A percentile compares a stretch with the other conserved stretches of the same genome.
Evolutionary conservation across 2,329 filamentous ascomycete genomes (phyloP).

Genomic region (Talaromyces piceae): DNA sequence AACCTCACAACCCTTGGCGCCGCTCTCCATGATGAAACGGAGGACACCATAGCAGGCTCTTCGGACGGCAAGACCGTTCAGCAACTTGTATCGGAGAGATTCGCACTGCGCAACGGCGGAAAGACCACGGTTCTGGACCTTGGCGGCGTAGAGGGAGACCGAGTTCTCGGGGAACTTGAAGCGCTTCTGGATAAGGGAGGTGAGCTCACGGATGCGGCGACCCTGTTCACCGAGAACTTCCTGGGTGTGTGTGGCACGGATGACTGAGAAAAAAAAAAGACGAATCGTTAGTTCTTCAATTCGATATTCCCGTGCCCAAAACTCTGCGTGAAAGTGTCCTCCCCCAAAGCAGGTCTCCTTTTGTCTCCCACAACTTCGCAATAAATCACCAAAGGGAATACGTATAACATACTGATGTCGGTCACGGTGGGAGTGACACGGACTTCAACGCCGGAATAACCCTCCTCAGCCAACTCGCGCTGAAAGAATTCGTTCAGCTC

Average conservation of each 20-base stretch:
- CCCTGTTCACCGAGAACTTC: slow-evolving; percentile 99
- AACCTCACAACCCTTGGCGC: slow-evolving; percentile 99
- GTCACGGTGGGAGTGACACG: slow-evolving; percentile 99
- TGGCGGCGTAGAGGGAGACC: slow-evolving; percentile 98
- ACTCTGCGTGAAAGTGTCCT: not conserved
- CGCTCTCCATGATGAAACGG: slow-evolving; percentile 99
- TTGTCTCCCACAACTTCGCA: slow-evolving; percentile 11
- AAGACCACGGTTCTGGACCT: slow-evolving; percentile 99
- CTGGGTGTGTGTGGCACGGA: slow-evolving; percentile 99
- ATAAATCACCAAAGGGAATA: slow-evolving; percentile 9
- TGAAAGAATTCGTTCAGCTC: slow-evolving; percentile 99
- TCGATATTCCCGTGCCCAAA: slow-evolving; percentile 9
- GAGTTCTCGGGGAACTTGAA: slow-evolving; percentile 99
- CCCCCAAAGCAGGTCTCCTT: slow-evolving; percentile 2
- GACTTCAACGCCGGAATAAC: slow-evolving; percentile 99
- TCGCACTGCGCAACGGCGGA: slow-evolving; percentile 99
- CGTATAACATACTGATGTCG: slow-evolving; percentile 68
- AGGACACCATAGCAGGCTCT: slow-evolving; percentile 99
- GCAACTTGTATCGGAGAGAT: slow-evolving; percentile 99
- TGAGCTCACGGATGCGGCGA: slow-evolving; percentile 99
- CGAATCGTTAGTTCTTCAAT: slow-evolving; percentile 25
- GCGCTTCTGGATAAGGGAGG: slow-evolving; percentile 99
- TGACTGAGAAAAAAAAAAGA: slow-evolving; percentile 49
- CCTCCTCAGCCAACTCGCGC: slow-evolving; percentile 99
- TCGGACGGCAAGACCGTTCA: slow-evolving; percentile 97